Evolutionary conservation across 2,329 filamentous ascomycete species (phyloP), one percentile per base, ranked within the genome.

Genomic region (Hortaea sp.): DNA sequence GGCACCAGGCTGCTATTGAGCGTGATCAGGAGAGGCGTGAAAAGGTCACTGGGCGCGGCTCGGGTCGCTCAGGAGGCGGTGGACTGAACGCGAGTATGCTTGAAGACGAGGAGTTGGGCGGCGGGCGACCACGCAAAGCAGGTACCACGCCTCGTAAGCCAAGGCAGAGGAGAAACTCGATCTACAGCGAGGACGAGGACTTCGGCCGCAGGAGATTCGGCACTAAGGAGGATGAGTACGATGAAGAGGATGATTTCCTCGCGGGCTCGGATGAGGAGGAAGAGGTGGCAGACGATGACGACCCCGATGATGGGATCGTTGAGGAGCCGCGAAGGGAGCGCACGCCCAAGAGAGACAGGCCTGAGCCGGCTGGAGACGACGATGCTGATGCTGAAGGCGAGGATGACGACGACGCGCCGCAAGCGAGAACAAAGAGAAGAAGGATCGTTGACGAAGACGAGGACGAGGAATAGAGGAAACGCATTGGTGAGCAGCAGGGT

Each of bases 171-270:
- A 52, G 58, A 28, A 63, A 69, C 50, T 66, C 66, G 43, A 70
- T 72, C 49, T 74, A 69, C 49, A 84, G 85, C 55, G 85, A 87
- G 50, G 84, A 89, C 57, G 86, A 86, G 6, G 85, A 88, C 56
- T 84, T 87, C 54, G 84, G 85, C 49, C 71, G 81, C 32, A 78
- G 79, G 11, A 74, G 76, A 34, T 77, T 79, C 30, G 71, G 70
- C 40, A 74, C 75, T 30, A 76, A 78, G 44, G 76, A 82, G 49
- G 83, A 89, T 53, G 83, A 87, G 55, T 90, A 90, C 60, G 85
- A 89, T 51, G 75, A 83, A 60, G 84, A 84, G 31, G 85, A 90
- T 58, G 85, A 83, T 47, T 90, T 90, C 61, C 76, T 90, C 46
- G 85, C 83, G 3, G 74, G 73, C 3, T 88, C 82, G 57, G 85